These are phyloP conservation scores for Sclerotinia spermophila DNA, from an alignment of 2,329 filamentous ascomycete genomes.

Conservation along the genomic window DNA sequence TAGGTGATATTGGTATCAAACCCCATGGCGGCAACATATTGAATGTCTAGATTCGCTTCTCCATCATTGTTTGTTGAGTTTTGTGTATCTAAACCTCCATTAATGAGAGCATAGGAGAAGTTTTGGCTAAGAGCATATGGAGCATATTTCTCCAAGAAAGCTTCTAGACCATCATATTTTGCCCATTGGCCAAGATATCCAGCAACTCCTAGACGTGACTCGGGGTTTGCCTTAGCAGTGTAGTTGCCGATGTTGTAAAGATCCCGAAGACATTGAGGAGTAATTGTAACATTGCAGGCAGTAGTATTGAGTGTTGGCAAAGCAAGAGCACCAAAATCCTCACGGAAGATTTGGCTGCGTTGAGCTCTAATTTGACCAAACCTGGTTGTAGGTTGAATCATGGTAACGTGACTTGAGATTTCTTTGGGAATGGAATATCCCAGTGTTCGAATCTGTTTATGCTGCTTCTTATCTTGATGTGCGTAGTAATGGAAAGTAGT, in stretches of 20 bases:
- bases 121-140: slow-evolving; percentile 27
- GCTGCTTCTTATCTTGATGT: slow-evolving; percentile 41
- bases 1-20: slow-evolving; percentile 50
- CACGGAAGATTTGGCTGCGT: slow-evolving; percentile 30
- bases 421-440: slow-evolving; percentile 41
- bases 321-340: slow-evolving; percentile 22
- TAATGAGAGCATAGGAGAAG: slow-evolving; percentile 33
- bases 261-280: slow-evolving; percentile 36
- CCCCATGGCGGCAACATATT: slow-evolving; percentile 50
- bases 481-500: slow-evolving; percentile 39
- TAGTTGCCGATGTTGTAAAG: slow-evolving; percentile 45
- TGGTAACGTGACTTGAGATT: slow-evolving; percentile 39
- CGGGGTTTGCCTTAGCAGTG: slow-evolving; percentile 43
- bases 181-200: slow-evolving; percentile 41
- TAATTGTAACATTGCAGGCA: slow-evolving; percentile 36
- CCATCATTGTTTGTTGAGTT: slow-evolving; percentile 39
- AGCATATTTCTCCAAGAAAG: slow-evolving; percentile 26
- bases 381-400: slow-evolving; percentile 44
- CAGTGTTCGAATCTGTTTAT: slow-evolving; percentile 47
- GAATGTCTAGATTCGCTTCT: slow-evolving; percentile 42
- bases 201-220: slow-evolving; percentile 60
- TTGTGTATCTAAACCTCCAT: slow-evolving; percentile 41
- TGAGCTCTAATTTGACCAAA: slow-evolving; percentile 44
- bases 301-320: slow-evolving; percentile 27
- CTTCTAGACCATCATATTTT: slow-evolving; percentile 26